A percentile compares a stretch with the other conserved stretches of the same genome.
phyloP scores from a whole-genome alignment of 345 rosid species.

The Eucalyptus fibrosa region DNA sequence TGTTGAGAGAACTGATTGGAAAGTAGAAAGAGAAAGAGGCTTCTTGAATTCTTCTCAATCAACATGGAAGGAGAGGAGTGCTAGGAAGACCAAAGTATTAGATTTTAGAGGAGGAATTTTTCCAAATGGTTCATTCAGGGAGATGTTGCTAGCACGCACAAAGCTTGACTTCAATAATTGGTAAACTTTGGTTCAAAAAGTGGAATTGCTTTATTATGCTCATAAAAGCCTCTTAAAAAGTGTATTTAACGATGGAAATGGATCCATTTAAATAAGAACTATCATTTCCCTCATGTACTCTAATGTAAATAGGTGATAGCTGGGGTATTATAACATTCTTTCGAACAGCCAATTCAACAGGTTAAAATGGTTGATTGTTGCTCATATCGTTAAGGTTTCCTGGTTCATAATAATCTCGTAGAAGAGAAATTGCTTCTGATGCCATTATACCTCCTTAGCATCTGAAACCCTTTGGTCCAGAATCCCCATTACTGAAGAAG shows the following conservation, averaged over 20 bases:
- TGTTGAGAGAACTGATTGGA: no score
- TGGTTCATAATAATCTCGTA: neutral
- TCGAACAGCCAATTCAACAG: neutral
- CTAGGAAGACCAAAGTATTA: no score
- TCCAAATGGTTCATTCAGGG: no score
- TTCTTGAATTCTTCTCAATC: no score
- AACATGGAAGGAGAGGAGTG: no score
- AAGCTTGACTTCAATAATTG: neutral
- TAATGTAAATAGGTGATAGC: neutral
- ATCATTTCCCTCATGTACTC: neutral
- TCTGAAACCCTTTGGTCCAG: neutral
- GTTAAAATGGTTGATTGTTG: neutral
- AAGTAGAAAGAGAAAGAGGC: no score
- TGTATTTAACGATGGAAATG: no score
- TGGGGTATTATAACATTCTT: neutral
- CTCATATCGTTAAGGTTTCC: neutral
- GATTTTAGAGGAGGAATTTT: no score
- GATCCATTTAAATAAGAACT: no score
- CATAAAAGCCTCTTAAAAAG: neutral
- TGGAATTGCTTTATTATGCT: neutral
- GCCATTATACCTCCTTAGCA: neutral
- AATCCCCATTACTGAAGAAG: neutral
- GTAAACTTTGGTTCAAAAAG: neutral
- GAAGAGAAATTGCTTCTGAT: neutral
- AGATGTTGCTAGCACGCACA: neutral